Base-by-base conservation (phyloP, 306 rosid species). In the Rosa persica region DNA sequence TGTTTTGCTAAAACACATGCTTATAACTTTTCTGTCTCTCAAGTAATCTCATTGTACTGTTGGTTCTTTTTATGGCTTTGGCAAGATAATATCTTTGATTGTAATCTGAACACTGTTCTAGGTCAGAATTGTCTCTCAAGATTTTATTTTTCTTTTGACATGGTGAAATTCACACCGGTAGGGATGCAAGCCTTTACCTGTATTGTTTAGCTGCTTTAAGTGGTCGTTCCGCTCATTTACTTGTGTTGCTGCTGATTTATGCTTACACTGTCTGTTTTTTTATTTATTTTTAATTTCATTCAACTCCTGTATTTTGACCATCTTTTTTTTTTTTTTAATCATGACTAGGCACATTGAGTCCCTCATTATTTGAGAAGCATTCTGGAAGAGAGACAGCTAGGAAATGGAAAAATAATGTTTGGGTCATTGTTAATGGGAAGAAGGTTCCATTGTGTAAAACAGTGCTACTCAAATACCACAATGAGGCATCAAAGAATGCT, bases 311-410 rank as follows among this genome's bases (percentile, higher is more conserved):
- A 65, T 47, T 70, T 65, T 83, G 39, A 76, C 71, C 73, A 48
- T 81, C 44, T 60, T 44, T n/a, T 72, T 47, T 61, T 19, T 47
- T 48, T 11, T 61, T 68, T 10, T 70, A 70, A 38, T 79, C 52
- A 64, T 78, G 76, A 79, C 67, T 71, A 94, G 98, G 83, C 72
- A 94, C 91, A 84, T 55, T 94, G 93, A 86, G 89, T 78, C 98
- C 98, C 42, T 87, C 98, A 72, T 92, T 97, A 79, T 94, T 94
- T 89, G 98, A 94, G 85, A 94, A 94, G 78, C 98, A 94, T 85
- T 94, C 98, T 65, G 98, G 98, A 83, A 88, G 97, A 84, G 98
- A 94, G 83, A 88, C 97, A 3, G 94, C 97, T 34, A 87, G 97
- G 87, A 94, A 94, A 89, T 94, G 98, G 98, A 94, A 94, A 89